These are phyloP conservation scores for Penstemon barbatus DNA, from an alignment of 257 asterid genomes.

Conservation along the genomic window DNA sequence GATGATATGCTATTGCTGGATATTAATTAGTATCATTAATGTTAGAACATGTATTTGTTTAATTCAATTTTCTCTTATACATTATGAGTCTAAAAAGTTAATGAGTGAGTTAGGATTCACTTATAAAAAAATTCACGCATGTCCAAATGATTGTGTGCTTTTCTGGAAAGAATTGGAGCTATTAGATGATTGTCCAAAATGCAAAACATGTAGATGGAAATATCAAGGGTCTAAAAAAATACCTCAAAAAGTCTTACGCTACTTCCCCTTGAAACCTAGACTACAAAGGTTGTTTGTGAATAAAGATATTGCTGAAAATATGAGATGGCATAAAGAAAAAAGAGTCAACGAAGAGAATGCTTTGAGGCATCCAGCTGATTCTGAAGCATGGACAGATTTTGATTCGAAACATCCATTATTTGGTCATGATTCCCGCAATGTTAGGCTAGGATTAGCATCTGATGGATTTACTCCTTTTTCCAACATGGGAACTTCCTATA, in stretches of 20 bases:
- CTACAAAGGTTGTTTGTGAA: conserved; percentile 7
- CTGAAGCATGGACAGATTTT: conserved; percentile 17
- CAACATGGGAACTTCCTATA: neutral
- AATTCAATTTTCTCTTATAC: too few species aligned
- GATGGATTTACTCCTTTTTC: conserved; percentile 26
- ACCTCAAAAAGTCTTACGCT: neutral
- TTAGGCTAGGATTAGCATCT: conserved; percentile 10
- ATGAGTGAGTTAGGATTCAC: conserved; percentile 13
- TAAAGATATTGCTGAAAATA: neutral
- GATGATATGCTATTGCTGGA: too few species aligned
- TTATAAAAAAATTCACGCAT: neutral
- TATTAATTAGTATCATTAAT: too few species aligned
- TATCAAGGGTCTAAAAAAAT: neutral
- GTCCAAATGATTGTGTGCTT: neutral
- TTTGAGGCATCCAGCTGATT: conserved; percentile 6
- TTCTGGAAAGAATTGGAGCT: conserved; percentile 7
- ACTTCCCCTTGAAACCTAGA: conserved; percentile 5
- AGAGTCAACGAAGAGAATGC: neutral
- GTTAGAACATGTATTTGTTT: too few species aligned
- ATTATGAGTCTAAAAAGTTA: conserved; percentile 12
- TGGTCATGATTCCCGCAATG: conserved; percentile 10
- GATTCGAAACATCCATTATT: conserved; percentile 1
- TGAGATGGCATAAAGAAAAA: conserved; percentile 25
- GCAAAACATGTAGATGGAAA: neutral
- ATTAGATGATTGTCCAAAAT: neutral